These are phyloP conservation scores for Aphanomyces astaci DNA, from an alignment of 352 stramenopile species.

Conservation along the genomic window DNA sequence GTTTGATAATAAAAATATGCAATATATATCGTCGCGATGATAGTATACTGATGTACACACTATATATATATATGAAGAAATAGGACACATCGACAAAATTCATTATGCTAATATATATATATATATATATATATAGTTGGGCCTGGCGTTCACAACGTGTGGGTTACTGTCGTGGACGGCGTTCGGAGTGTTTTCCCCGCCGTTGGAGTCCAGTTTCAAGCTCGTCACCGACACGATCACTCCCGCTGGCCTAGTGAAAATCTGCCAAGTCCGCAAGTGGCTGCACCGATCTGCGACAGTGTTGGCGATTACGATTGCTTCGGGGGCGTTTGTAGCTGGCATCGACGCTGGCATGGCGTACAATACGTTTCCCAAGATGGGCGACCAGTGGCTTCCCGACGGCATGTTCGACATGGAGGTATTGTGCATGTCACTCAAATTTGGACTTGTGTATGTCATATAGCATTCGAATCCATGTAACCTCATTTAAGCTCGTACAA, in stretches of 20 bases:
- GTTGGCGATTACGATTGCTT: slow-evolving; percentile 77
- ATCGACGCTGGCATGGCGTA: slow-evolving; percentile 97
- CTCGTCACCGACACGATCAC: slow-evolving; percentile 74
- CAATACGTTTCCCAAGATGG: slow-evolving; percentile 98
- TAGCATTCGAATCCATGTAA: too few relatives aligned
- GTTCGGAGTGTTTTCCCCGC: slow-evolving; percentile 80
- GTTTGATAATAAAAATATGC: too few relatives aligned
- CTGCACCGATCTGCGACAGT: slow-evolving; percentile 50
- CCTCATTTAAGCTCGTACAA: too few relatives aligned
- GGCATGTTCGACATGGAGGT: slow-evolving; percentile 83
- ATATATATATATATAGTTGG: too few relatives aligned
- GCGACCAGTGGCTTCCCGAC: slow-evolving; percentile 90
- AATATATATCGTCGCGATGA: too few relatives aligned
- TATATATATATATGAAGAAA: too few relatives aligned
- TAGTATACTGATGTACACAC: too few relatives aligned
- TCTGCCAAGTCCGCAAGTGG: slow-evolving; percentile 52
- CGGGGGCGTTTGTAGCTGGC: slow-evolving; percentile 94
- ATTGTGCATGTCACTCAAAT: too few relatives aligned
- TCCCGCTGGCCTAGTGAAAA: slow-evolving; percentile 61
- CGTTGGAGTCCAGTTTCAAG: slow-evolving; percentile 37
- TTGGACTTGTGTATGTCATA: too few relatives aligned
- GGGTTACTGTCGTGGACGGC: slow-evolving; percentile 92
- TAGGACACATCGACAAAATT: too few relatives aligned
- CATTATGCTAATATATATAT: too few relatives aligned
- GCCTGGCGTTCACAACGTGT: slow-evolving; percentile 96